Conservation (phyloP, 1,139 yeast genomes). For the Zygosaccharomyces sapae region DNA sequence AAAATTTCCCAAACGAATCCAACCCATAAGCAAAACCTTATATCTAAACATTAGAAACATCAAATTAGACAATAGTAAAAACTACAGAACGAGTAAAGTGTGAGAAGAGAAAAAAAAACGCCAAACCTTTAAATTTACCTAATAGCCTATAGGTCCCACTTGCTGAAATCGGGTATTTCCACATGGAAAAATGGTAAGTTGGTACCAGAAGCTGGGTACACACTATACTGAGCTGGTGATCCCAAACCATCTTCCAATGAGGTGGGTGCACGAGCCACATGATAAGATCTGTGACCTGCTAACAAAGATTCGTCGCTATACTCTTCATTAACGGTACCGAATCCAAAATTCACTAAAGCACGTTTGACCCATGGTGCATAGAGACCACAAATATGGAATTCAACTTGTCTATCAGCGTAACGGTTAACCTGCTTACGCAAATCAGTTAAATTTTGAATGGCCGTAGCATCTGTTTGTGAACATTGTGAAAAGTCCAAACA, state of each 20-base stretch:
- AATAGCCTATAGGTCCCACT: conserved; percentile 28
- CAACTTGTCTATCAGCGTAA: conserved; percentile 80
- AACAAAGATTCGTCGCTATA: conserved; percentile 31
- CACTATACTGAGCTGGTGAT: conserved; percentile 37
- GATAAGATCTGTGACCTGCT: conserved; percentile 34
- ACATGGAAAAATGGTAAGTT: conserved; percentile 82
- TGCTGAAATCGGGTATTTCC: conserved; percentile 70
- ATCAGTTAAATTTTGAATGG: conserved; percentile 74
- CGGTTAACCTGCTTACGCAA: conserved; percentile 65
- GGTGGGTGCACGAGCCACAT: conserved; percentile 33
- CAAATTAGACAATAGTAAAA: neutral
- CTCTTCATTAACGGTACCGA: conserved; percentile 56
- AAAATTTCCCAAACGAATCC: neutral
- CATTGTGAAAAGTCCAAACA: conserved; percentile 81
- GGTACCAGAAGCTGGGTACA: conserved; percentile 61
- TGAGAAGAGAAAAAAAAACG: neutral
- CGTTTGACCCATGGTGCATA: conserved; percentile 83
- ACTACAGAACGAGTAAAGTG: neutral
- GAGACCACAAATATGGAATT: conserved; percentile 86
- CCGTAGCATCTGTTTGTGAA: conserved; percentile 71
- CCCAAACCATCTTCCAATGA: conserved; percentile 18
- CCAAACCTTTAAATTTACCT: neutral
- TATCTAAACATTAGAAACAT: neutral
- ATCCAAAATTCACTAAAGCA: conserved; percentile 70
- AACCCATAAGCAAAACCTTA: neutral